Base-by-base conservation (phyloP, 441 rosid genomes). In the Cnidoscolus chayamansa region DNA sequence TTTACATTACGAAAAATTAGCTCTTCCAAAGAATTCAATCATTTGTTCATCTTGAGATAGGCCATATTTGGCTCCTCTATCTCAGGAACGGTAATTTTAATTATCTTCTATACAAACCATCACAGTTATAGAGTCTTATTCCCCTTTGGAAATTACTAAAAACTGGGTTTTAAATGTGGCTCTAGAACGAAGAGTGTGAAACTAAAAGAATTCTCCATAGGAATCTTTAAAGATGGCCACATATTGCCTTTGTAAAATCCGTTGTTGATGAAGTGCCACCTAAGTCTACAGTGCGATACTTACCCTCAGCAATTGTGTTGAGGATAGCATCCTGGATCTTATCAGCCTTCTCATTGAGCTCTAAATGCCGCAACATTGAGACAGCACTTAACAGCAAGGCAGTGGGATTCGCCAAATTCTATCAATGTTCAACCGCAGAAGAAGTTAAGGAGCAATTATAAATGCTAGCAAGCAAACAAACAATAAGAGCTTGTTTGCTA, bases 351-450 rank as follows among this genome's bases (percentile, higher is more conserved):
- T 93, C 87, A 67, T 86, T 81, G 65, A 90, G 84, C 75, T 90
- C 85, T 70, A 93, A 80, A 78, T 93, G 99, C 55, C 90, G 92
- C 84, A 95, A 80, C 98, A 95, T 93, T 71, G 89, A 74, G 57
- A 95, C 96, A 37, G 89, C 76, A 74, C 97, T 93, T 84, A 91
- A 73, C 70, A 93, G 82, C 82, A 93, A 80, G 57, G 99, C 99
- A 53, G 98, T 93, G 15, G 99, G 97, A 75, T 95, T 95, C 30
- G 99, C 99, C 88, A 91, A 8, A 81, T 93, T 89, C 99, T 90
- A 66, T 51, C 35, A 0, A 74, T 59, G 53, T 75, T 70, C 72
- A 82, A 51, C 45, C 72, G 62, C 16, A 68, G 30, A 78, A 67
- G 13, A 55, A 63, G 45, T 40, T 68, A 8, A 68, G 12, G 10